These are phyloP conservation scores for Pholiota adiposa DNA, from an alignment of 1,284 basidiomycete genomes.

Conservation along the genomic window DNA sequence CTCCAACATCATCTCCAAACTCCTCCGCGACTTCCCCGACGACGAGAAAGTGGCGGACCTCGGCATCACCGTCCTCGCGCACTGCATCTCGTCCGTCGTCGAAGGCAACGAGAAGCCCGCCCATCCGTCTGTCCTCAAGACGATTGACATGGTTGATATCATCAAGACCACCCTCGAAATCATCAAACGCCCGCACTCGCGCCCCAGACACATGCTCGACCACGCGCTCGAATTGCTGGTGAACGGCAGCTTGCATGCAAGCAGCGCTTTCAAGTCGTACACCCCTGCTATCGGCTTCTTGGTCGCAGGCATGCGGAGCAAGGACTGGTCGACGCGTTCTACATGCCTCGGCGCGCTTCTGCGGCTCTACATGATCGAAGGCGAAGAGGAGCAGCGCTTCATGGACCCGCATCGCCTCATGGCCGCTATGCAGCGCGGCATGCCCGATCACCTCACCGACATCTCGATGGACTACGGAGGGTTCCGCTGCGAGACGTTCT, in stretches of 20 bases:
- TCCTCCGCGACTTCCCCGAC: constrained; percentile 52
- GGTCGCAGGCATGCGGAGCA: constrained; percentile 55
- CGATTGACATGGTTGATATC: constrained; percentile 49
- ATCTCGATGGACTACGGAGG: constrained; percentile 53
- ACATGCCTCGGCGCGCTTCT: constrained; percentile 55
- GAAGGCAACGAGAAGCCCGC: constrained; percentile 41
- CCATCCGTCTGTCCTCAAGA: constrained; percentile 38
- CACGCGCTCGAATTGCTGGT: constrained; percentile 56
- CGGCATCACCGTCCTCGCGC: constrained; percentile 53
- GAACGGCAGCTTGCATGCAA: constrained; percentile 45
- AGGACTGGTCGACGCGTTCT: constrained; percentile 54
- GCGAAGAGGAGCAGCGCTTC: constrained; percentile 48
- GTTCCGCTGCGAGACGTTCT: constrained; percentile 46
- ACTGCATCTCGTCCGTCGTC: constrained; percentile 52
- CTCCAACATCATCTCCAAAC: constrained; percentile 41
- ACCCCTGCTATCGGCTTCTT: constrained; percentile 51
- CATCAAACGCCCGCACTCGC: constrained; percentile 48
- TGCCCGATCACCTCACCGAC: constrained; percentile 51
- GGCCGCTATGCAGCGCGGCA: constrained; percentile 38
- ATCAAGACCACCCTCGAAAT: constrained; percentile 46
- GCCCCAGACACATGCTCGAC: constrained; percentile 44
- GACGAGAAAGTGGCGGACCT: constrained; percentile 55
- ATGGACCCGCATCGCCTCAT: constrained; percentile 44
- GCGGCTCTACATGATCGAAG: constrained; percentile 46
- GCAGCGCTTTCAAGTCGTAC: constrained; percentile 45